A percentile compares a stretch with the other conserved stretches of the same genome.
phyloP scores from a whole-genome alignment of 805 yeast genomes.

The Spathaspora girioi region DNA sequence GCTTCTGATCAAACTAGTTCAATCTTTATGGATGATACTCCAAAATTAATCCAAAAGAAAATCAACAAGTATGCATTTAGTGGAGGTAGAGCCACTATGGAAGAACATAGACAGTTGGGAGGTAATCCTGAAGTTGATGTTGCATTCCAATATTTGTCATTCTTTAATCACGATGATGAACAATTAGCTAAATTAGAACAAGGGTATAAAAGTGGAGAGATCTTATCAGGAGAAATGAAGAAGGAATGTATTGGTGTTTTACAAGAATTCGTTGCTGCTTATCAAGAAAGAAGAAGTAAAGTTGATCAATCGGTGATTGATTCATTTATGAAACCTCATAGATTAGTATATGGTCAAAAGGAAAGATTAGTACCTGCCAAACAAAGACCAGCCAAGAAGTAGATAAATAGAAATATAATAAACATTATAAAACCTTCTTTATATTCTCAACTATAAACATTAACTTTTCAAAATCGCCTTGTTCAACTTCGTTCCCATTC shows the following conservation, averaged over 20 bases:
- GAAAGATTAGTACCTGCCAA: slow-evolving; percentile 73
- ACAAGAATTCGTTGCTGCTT: slow-evolving; percentile 72
- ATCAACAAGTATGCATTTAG: slow-evolving; percentile 95
- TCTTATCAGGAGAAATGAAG: slow-evolving; percentile 92
- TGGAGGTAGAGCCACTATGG: slow-evolving; percentile 85
- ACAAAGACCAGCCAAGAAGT: slow-evolving; percentile 26
- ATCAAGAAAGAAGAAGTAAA: slow-evolving; percentile 73
- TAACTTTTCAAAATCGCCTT: slow-evolving; percentile 43
- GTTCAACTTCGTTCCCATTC: slow-evolving; percentile 19
- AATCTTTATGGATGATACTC: slow-evolving; percentile 91
- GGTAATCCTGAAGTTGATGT: slow-evolving; percentile 96
- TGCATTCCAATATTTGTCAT: slow-evolving; percentile 86
- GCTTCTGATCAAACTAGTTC: slow-evolving; percentile 90
- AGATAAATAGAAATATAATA: slow-evolving; percentile 5
- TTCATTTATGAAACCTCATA: slow-evolving; percentile 80
- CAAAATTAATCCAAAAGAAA: slow-evolving; percentile 88
- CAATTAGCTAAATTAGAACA: slow-evolving; percentile 59
- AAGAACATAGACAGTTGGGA: slow-evolving; percentile 86
- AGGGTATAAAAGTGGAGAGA: slow-evolving; percentile 72
- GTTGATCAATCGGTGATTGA: slow-evolving; percentile 61
- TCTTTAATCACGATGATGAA: slow-evolving; percentile 86
- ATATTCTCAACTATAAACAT: slow-evolving; percentile 38
- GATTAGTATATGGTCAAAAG: slow-evolving; percentile 68
- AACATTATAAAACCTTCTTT: slow-evolving; percentile 10
- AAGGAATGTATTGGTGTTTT: slow-evolving; percentile 76